phyloP scores from a whole-genome alignment of 192 early-diverging fungal species.

The Linnemannia hyalina region DNA sequence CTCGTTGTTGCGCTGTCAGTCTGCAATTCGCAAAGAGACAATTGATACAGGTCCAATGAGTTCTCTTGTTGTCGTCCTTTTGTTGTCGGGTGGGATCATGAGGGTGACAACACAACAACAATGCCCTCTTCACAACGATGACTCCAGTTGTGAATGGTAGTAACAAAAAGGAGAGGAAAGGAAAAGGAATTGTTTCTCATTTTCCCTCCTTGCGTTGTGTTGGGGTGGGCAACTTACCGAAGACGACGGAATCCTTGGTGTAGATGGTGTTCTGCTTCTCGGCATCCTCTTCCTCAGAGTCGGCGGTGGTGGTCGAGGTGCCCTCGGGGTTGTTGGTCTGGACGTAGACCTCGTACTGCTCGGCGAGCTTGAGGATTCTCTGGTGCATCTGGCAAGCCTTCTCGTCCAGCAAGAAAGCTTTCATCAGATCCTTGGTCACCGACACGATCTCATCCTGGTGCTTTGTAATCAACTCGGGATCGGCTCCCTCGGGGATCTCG shows the following conservation, averaged over 20 bases:
- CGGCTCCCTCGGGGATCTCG: conserved; percentile 63
- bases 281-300: conserved; percentile 54
- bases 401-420: conserved; percentile 72
- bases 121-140: neutral
- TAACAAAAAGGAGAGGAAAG: neutral
- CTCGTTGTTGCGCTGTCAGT: neutral
- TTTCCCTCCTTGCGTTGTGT: no score
- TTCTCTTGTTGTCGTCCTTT: neutral
- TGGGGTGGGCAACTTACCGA: conserved; percentile 25
- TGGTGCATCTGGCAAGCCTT: conserved; percentile 72
- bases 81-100: neutral
- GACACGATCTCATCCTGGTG: conserved; percentile 65
- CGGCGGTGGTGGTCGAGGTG: conserved; percentile 52
- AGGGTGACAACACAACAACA: neutral
- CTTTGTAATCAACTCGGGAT: conserved; percentile 61
- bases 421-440: conserved; percentile 66
- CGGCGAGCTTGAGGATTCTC: conserved; percentile 69
- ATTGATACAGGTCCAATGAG: neutral
- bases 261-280: conserved; percentile 57
- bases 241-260: conserved; percentile 53
- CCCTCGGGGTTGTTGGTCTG: conserved; percentile 54
- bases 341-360: conserved; percentile 68
- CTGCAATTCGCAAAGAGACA: neutral
- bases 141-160: neutral
- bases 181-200: no score